Percentiles rank a stretch among this genome's conserved stretches.
Evolutionary conservation across 1,139 yeast species (phyloP).

Genomic region (Kodamaea sp.): DNA sequence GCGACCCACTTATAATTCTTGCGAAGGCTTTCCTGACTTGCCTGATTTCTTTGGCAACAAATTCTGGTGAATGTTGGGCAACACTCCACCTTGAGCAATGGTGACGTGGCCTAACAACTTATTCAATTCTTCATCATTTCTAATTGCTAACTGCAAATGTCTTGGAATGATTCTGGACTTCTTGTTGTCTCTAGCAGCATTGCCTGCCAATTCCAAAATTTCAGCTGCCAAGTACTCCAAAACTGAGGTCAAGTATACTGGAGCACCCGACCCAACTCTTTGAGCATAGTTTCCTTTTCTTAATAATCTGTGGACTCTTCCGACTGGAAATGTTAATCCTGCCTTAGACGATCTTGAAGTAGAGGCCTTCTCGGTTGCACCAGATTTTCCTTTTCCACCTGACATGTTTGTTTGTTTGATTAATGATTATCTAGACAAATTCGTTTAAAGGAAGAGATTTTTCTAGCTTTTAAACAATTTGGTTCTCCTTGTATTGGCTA

Average conservation of each 20-base stretch:
- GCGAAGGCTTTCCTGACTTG: conserved; percentile 61
- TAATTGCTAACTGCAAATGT: conserved; percentile 55
- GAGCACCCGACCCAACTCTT: conserved; percentile 59
- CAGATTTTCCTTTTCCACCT: conserved; percentile 58
- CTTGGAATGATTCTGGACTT: conserved; percentile 59
- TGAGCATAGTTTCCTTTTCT: conserved; percentile 59
- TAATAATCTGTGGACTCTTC: conserved; percentile 57
- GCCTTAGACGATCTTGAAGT: conserved; percentile 57
- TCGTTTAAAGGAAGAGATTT: too few species aligned
- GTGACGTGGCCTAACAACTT: conserved; percentile 84
- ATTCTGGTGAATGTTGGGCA: conserved; percentile 95
- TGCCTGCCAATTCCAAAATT: conserved; percentile 58
- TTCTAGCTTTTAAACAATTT: too few species aligned
- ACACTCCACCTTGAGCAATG: conserved; percentile 97
- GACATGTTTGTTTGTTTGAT: conserved; percentile 36
- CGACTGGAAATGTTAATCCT: conserved; percentile 57
- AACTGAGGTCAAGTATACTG: conserved; percentile 54
- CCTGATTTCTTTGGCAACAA: conserved; percentile 85
- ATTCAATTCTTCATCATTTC: conserved; percentile 56
- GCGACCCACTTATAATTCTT: background rate
- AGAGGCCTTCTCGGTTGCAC: conserved; percentile 53
- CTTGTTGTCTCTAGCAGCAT: conserved; percentile 60
- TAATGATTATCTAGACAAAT: background rate
- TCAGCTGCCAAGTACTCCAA: conserved; percentile 56
- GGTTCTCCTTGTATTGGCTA: too few species aligned